Base-by-base conservation (phyloP, 331 rosid species). In the Malus hybrid region DNA sequence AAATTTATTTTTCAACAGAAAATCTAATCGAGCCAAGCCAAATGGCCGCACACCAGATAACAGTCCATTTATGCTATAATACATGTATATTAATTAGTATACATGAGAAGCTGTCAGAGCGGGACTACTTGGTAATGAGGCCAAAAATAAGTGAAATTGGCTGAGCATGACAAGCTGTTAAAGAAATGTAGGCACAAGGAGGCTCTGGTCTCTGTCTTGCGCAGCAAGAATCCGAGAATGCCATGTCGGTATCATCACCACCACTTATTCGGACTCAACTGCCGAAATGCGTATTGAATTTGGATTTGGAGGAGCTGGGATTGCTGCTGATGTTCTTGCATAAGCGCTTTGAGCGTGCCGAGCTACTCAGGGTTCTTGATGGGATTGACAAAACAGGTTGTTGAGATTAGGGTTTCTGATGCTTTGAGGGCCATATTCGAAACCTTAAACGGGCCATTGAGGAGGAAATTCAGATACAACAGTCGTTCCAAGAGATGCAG, bases 111-210 rank as follows among this genome's bases (percentile, higher is more conserved):
- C 93, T 91, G 1, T 70, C 89, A 0, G 83, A 83, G 73, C 90
- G 88, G 24, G 99, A 94, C 77, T 89, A 81, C 80, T 50, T 91
- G 80, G 85, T 92, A 44, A 69, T 79, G 87, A 85, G 55, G 80
- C 88, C 80, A 0, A 90, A 85, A 67, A 92, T 39, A 81, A 71
- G 81, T 76, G 77, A 92, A 87, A 84, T 73, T 90, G 80, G 74
- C 87, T 1, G 80, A 83, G 77, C 92, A 87, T 60, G 99, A 94
- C 73, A 90, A 79, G 84, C 85, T 90, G 75, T 80, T 92, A 90
- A 90, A 89, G 65, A 88, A 90, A 83, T 94, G 88, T 77, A 86
- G 90, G 86, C 99, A 94, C 27, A 86, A 82, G 77, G 96, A 87
- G 22, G 99, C 93, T 60, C 29, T 94, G 56, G 89, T 89, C 32